Base-by-base conservation (phyloP, 495 filamentous ascomycete genomes). In the Hypoxylon trugodes region DNA sequence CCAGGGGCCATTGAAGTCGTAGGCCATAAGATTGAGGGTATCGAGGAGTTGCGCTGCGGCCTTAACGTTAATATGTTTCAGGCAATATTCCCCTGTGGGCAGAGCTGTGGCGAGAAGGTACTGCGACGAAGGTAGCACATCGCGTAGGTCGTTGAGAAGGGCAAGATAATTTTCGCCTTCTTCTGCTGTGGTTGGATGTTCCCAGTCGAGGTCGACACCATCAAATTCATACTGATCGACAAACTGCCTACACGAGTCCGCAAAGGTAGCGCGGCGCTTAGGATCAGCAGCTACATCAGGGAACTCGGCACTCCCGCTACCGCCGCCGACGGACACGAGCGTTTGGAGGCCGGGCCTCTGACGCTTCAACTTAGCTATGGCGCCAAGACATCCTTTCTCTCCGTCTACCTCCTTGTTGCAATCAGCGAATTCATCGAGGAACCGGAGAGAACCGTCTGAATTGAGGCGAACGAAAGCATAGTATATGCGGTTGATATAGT, bases 201-300 rank as follows among this genome's bases (percentile, higher is more conserved):
- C 91, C 91, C 91, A 95, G 71, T 93, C 91, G 61, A 95, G 83
- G 66, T 95, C 91, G 52, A 95, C 83, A 0, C 91, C 91, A 72
- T 95, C 88, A 1, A 95, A 74, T 2, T 81, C 83, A 58, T 84
- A 90, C 40, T 83, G 72, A 40, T 89, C 82, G 5, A 91, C 83
- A 53, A 92, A 75, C 16, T 79, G 77, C 43, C 78, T 79, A 6
- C 86, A 86, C 9, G 83, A 84, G 13, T 74, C 76, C 2, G 84
- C 89, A 69, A 93, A 92, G 12, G 71, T 84, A 40, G 86, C 81
- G 59, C 86, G 73, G 0, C 73, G 65, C 4, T 72, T 65, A 19
- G 77, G 73, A 65, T 80, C 81, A 15, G 79, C 76, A 36, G 91
- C 86, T 12, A 91, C 85, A 21, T 74, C 72, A 2, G 89, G 82